Percentiles rank a stretch among this genome's conserved stretches.
phyloP scores from a whole-genome alignment of 495 filamentous ascomycete genomes.

The Aspergillus sparsus region DNA sequence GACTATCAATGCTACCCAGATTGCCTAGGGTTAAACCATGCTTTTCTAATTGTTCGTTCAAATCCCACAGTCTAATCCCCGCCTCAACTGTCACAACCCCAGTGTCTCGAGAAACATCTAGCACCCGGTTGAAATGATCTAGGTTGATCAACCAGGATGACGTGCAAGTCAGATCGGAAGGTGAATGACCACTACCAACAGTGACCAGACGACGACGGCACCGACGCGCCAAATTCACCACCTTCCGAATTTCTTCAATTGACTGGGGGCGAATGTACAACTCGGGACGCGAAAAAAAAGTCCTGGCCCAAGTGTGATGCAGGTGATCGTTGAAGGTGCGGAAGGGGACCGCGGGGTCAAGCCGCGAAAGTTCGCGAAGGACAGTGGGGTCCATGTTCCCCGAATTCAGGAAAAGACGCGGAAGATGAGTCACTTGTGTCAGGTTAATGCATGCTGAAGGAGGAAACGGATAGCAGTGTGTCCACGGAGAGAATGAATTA shows the following conservation, averaged over 20 bases:
- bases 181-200: constrained; percentile 87
- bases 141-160: constrained; percentile 94
- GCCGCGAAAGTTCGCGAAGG: constrained; percentile 53
- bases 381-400: constrained; percentile 52
- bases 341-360: constrained; percentile 69
- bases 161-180: constrained; percentile 89
- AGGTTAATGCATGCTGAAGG: constrained; percentile 3
- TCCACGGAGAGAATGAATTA: neutral
- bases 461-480: neutral
- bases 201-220: constrained; percentile 78
- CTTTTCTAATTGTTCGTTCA: constrained; percentile 68
- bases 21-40: constrained; percentile 80
- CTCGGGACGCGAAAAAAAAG: constrained; percentile 83
- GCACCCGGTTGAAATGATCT: constrained; percentile 72
- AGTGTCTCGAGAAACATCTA: constrained; percentile 64
- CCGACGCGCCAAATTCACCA: constrained; percentile 75
- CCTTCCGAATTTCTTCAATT: constrained; percentile 76
- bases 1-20: constrained; percentile 90
- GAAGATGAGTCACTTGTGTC: neutral
- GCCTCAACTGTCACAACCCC: constrained; percentile 74
- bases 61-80: constrained; percentile 75
- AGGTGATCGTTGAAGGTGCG: constrained; percentile 66
- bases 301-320: constrained; percentile 97
- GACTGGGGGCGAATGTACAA: constrained; percentile 83
- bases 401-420: constrained; percentile 16